These are phyloP conservation scores for Daedaleopsis sinensis DNA, from an alignment of 768 basidiomycete genomes.

Conservation along the genomic window DNA sequence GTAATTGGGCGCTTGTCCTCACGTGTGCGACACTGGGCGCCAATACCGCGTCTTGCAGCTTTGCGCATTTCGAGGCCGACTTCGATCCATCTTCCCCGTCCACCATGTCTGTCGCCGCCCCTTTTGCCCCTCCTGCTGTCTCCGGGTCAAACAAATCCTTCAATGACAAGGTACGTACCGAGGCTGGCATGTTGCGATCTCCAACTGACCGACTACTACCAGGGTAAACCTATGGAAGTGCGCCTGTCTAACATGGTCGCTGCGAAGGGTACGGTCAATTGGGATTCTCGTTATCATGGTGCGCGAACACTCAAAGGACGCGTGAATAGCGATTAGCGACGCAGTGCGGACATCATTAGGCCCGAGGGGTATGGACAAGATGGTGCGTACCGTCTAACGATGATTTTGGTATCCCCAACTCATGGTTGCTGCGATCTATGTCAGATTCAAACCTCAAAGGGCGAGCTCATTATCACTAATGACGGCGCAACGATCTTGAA, in stretches of 20 bases:
- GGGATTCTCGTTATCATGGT: neutral
- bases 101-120: slow-evolving; percentile 31
- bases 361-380: slow-evolving; percentile 99
- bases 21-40: slow-evolving; percentile 8
- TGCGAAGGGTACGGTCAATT: slow-evolving; percentile 74
- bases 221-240: slow-evolving; percentile 99
- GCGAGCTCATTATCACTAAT: slow-evolving; percentile 97
- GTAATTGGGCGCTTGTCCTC: slow-evolving; percentile 8
- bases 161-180: slow-evolving; percentile 73
- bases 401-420: no score
- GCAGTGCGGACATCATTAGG: slow-evolving; percentile 96
- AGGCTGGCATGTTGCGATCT: slow-evolving; percentile 6
- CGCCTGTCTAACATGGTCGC: slow-evolving; percentile 97
- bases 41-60: slow-evolving; percentile 11
- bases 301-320: neutral
- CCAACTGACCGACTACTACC: slow-evolving; percentile 33
- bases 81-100: neutral
- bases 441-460: slow-evolving; percentile 94
- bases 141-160: slow-evolving; percentile 50
- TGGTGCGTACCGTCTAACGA: slow-evolving; percentile 54
- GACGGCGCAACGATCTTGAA: slow-evolving; percentile 98
- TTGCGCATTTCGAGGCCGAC: slow-evolving; percentile 1
- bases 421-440: neutral
- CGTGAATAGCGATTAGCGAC: slow-evolving; percentile 83
- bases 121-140: slow-evolving; percentile 9